Percentiles rank a stretch among this genome's conserved stretches.
phyloP scores from a whole-genome alignment of 2,329 filamentous ascomycete species.

The Clonostachys rosea region DNA sequence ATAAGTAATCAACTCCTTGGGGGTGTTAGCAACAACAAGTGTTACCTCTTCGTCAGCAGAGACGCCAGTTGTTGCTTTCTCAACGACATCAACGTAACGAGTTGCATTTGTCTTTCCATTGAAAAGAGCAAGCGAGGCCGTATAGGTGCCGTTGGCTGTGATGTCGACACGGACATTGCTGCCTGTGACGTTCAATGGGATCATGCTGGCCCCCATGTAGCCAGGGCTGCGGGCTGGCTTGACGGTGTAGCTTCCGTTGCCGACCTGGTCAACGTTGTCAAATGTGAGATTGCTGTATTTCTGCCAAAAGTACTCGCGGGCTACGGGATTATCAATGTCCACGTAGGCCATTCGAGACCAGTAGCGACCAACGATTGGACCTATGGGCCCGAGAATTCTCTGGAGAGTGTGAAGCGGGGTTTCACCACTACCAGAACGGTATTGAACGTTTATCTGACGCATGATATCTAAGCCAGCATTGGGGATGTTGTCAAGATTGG shows the following conservation, averaged over 20 bases:
- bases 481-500: slow-evolving; percentile 37
- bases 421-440: slow-evolving; percentile 37
- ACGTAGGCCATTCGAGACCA: slow-evolving; percentile 49
- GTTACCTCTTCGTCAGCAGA: no score
- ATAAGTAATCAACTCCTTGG: no score
- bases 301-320: slow-evolving; percentile 26
- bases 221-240: no score
- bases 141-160: no score
- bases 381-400: slow-evolving; percentile 19
- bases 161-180: no score
- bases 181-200: no score
- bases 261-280: slow-evolving; percentile 29
- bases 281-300: slow-evolving; percentile 31
- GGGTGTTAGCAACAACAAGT: no score
- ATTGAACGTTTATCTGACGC: slow-evolving; percentile 34
- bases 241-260: slow-evolving; percentile 18
- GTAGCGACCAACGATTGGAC: slow-evolving; percentile 39
- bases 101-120: no score
- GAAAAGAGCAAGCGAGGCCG: no score
- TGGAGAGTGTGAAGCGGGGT: slow-evolving; percentile 42
- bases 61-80: no score
- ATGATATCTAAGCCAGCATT: slow-evolving; percentile 34
- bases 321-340: slow-evolving; percentile 39
- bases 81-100: no score
- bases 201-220: no score